These are phyloP conservation scores for Sideroxylon spinosum DNA, from an alignment of 179 eudicot species.

Conservation along the genomic window DNA sequence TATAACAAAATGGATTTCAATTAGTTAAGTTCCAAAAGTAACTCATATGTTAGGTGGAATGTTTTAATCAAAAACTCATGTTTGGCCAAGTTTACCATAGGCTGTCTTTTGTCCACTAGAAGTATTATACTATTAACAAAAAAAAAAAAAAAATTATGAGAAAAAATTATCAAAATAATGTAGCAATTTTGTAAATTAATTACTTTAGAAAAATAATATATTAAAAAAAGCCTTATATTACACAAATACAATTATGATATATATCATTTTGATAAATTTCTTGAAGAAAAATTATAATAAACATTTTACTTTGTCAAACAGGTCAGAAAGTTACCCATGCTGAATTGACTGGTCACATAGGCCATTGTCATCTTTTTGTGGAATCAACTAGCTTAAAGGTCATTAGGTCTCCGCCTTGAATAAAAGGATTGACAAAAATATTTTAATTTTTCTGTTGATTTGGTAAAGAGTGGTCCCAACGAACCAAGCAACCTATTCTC, in stretches of 20 bases:
- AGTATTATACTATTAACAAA: too few relatives aligned
- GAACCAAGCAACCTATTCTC: not conserved
- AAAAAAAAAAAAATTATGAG: too few relatives aligned
- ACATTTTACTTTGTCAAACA: too few relatives aligned
- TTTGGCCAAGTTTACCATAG: not conserved
- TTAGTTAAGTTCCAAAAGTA: not conserved
- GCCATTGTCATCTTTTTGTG: not conserved
- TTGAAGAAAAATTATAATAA: too few relatives aligned
- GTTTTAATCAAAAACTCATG: not conserved
- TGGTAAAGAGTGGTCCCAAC: not conserved
- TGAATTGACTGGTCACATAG: not conserved
- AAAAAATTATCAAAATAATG: too few relatives aligned
- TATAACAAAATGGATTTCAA: too few relatives aligned
- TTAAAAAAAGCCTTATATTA: too few relatives aligned
- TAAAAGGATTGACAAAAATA: not conserved
- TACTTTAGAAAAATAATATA: too few relatives aligned
- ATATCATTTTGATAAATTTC: too few relatives aligned
- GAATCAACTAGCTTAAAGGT: not conserved
- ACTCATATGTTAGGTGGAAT: not conserved
- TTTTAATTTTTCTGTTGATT: not conserved
- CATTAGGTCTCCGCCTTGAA: not conserved
- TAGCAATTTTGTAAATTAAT: too few relatives aligned
- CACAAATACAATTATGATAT: too few relatives aligned
- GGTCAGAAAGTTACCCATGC: not conserved
- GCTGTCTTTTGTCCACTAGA: not conserved